A percentile compares a stretch with the other conserved stretches of the same genome.
Evolutionary conservation across 805 yeast species (phyloP).

Genomic region (Kazachstania martiniae): DNA sequence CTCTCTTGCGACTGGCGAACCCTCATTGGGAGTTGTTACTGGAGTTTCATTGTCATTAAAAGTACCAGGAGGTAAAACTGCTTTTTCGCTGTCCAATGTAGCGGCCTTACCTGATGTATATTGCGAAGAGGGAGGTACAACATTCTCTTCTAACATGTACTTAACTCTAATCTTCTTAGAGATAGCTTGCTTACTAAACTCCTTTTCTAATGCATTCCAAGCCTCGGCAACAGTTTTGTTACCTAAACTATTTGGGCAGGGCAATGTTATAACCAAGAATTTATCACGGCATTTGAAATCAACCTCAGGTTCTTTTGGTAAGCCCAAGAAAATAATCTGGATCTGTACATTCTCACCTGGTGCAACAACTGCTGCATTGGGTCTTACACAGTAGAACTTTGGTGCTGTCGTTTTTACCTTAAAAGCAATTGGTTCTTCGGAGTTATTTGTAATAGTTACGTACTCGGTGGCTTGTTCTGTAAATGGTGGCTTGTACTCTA

Average conservation of each 20-base stretch:
- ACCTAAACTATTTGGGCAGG: conserved; percentile 50
- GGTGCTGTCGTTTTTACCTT: conserved; percentile 98
- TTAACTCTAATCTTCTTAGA: conserved; percentile 61
- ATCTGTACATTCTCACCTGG: conserved; percentile 70
- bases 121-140: too few relatives aligned
- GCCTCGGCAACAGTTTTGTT: conserved; percentile 51
- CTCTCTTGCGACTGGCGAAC: not conserved
- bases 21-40: not conserved
- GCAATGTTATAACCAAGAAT: conserved; percentile 79
- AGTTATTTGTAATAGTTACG: conserved; percentile 43
- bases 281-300: conserved; percentile 83
- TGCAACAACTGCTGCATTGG: conserved; percentile 72
- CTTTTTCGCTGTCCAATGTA: too few relatives aligned
- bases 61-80: too few relatives aligned
- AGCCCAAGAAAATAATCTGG: conserved; percentile 77
- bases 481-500: conserved; percentile 74
- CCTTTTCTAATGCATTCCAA: conserved; percentile 66
- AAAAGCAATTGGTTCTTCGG: conserved; percentile 60
- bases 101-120: too few relatives aligned
- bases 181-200: conserved; percentile 41
- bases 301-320: conserved; percentile 59
- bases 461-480: conserved; percentile 57
- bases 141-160: conserved; percentile 26
- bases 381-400: conserved; percentile 88
- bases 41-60: not conserved